These are phyloP conservation scores for Staphylotrichum tortipilum DNA, from an alignment of 495 filamentous ascomycete genomes.

Conservation along the genomic window DNA sequence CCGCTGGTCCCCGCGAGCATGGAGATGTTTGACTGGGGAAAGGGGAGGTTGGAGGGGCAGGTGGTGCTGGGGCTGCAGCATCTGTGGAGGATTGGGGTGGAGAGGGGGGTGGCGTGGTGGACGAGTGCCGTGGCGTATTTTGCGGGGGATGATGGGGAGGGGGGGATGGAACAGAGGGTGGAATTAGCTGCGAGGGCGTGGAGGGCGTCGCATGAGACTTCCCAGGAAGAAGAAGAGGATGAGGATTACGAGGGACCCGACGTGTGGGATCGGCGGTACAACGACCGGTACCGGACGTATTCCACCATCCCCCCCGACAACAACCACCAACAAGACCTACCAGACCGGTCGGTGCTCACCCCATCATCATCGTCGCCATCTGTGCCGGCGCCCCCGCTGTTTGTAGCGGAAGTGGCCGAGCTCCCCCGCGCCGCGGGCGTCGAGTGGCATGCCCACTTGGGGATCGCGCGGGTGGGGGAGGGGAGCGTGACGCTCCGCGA, in stretches of 20 bases:
- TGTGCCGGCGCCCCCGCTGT: constrained; percentile 48
- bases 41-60: too few relatives aligned
- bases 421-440: constrained; percentile 22
- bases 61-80: constrained; percentile 69
- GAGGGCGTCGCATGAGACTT: constrained; percentile 29
- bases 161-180: constrained; percentile 7
- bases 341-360: not conserved
- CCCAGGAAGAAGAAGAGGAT: constrained; percentile 21
- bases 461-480: constrained; percentile 10
- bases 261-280: constrained; percentile 63
- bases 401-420: constrained; percentile 52
- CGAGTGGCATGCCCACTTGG: constrained; percentile 29
- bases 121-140: constrained; percentile 66
- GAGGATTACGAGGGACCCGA: constrained; percentile 49
- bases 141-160: not conserved
- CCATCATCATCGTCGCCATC: not conserved
- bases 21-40: constrained; percentile 31
- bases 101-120: constrained; percentile 66
- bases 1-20: constrained; percentile 78
- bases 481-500: not conserved
- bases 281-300: constrained; percentile 34
- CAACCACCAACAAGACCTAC: not conserved
- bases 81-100: constrained; percentile 72
- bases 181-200: constrained; percentile 25
- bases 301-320: constrained; percentile 18